Evolutionary conservation across 2,329 filamentous ascomycete genomes (phyloP), one percentile per base, ranked within the genome.

Genomic region (Endocalyx cinctus): DNA sequence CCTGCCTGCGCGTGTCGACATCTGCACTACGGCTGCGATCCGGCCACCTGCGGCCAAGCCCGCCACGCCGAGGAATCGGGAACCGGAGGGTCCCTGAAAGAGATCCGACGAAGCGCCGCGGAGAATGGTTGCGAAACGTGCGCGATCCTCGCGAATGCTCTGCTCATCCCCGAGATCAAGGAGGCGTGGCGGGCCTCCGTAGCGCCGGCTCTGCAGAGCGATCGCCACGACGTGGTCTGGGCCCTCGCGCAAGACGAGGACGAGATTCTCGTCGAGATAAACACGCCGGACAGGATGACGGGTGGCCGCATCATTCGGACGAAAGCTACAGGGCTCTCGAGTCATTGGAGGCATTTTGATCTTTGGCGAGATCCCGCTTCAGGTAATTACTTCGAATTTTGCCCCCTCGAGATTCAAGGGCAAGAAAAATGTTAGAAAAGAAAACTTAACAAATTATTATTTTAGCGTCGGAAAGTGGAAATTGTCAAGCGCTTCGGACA

Each of bases 301-400:
- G 25, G 10, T 6, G 22, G 18, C 4, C 28, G 33, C 4, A 23
- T 40, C 23, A 19, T 40, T 17, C 37, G 37, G 19, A 40, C 37
- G 4, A 19, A 27, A 18, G 34, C 30, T 11, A 29, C 37, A 26
- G 27, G 31, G 2, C n/a, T 10, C 5, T 37, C 34, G 3, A 7
- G 13, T 6, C 28, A 38, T 25, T 38, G 35, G 38, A 25, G 30
- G 15, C 30, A 41, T 25, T 41, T 41, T 17, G 38, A 41, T 28
- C 6, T 41, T 6, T 41, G 34, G 38, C 23, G 18, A 6, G 33
- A 34, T 10, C 18, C 17, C n/a, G 6, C 17, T 16, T 16, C 26
- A 10, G 17, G 37, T 30, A 17, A 3, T 12, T 8, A 10, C 16
- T 4, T 7, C 15, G n/a, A n/a, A n/a, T n/a, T n/a, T n/a, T n/a